Base-by-base conservation (phyloP, 2,329 filamentous ascomycete species). In the Xylaria digitata region DNA sequence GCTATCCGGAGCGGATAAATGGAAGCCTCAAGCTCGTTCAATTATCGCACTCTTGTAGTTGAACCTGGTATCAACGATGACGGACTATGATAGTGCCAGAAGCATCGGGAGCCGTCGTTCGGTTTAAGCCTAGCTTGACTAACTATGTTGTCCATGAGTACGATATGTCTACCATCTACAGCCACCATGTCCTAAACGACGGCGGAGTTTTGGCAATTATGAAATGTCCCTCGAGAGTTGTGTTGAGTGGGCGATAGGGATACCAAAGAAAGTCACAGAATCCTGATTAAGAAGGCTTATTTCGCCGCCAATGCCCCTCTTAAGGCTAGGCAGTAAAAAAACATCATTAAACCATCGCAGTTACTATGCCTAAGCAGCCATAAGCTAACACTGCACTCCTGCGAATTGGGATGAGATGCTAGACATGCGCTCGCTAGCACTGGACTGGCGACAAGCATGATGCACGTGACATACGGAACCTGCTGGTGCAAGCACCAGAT, bases 391-490 rank as follows among this genome's bases (percentile, higher is more conserved):
- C 11, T 2, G 30, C 6, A 19, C 15, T 42, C 3, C 7, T 50
- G 19, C 13, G 13, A 23, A 42, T 49, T 40, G 3, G n/a, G 3
- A 30, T 21, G 26, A 8, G 6, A 53, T 45, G 15, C 3, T 0
- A 19, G 21, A 9, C 11, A 30, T 53, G 23, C 45, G 17, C 7
- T 42, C 7, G 7, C 37, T 43, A 6, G n/a, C 37, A 6, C 6
- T 13, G 23, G 7, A n/a, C n/a, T 23, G 11, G n/a, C 13, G 21
- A 46, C 26, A 30, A 37, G 7, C 11, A 23, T 21, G 26, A 30
- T 42, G 37, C 58, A 61, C 40, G 49, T 61, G 49, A 61, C 49
- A 46, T n/a, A 6, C 32, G 13, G 11, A 13, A 54, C 37, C 26
- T 61, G 19, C 26, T 30, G 3, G 37, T 54, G 26, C 37, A 23